A percentile compares a stretch with the other conserved stretches of the same genome.
Evolutionary conservation across 306 rosid genomes (phyloP).

Genomic region (Quercus gilva): DNA sequence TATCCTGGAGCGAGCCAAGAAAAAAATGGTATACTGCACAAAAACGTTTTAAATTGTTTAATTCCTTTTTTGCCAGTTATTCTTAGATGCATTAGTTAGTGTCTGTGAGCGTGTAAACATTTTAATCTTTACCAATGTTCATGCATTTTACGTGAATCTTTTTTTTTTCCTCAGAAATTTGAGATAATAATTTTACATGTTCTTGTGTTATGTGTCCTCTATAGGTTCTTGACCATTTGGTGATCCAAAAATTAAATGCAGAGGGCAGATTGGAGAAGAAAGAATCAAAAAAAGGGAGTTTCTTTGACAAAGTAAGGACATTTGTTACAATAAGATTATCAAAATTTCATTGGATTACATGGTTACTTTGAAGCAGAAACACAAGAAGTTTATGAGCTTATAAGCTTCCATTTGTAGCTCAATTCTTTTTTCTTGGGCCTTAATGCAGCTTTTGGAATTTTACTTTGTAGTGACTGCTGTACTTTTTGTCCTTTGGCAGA

Average conservation of each 20-base stretch:
- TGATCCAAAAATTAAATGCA: conserved; percentile 96
- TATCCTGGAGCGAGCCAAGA: conserved; percentile 97
- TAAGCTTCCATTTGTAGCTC: conserved; percentile 5
- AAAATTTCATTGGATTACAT: conserved; percentile 5
- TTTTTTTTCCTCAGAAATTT: not conserved
- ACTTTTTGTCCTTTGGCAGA: not conserved
- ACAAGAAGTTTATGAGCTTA: not conserved
- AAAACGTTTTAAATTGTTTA: not conserved
- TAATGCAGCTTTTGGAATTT: not conserved
- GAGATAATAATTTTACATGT: conserved; percentile 11
- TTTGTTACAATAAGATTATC: conserved; percentile 9
- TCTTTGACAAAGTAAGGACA: conserved; percentile 86
- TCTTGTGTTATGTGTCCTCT: conserved; percentile 31
- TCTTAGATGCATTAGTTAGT: not conserved
- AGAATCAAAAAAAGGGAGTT: conserved; percentile 85
- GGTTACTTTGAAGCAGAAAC: conserved; percentile 4
- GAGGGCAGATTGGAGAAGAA: conserved; percentile 98
- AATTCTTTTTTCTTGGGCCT: not conserved
- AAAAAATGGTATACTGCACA: conserved; percentile 75
- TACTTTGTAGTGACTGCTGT: not conserved
- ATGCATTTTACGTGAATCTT: conserved; percentile 4
- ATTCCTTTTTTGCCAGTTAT: not conserved
- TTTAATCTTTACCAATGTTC: not conserved
- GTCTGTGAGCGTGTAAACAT: not conserved
- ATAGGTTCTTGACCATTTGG: conserved; percentile 99